Conservation (phyloP, 345 rosid genomes). For the Brassica napus region Da-Ae NC_063435.1:5323501-5324000, state of each 20-base stretch:
- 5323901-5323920: background rate
- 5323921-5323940: constrained; percentile 6
- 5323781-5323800: constrained; percentile 35
- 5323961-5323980: constrained; percentile 30
- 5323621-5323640: too few species aligned
- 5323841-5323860: constrained; percentile 25
- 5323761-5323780: constrained; percentile 27
- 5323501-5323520: too few species aligned
- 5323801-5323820: constrained; percentile 10
- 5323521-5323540: background rate
- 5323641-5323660: background rate
- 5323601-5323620: background rate
- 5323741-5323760: background rate
- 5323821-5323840: constrained; percentile 39
- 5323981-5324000: constrained; percentile 28
- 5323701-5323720: background rate
- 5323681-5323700: background rate
- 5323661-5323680: background rate
- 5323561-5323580: background rate
- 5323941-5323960: background rate
- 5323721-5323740: background rate
- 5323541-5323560: background rate
- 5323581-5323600: background rate
- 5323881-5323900: background rate
- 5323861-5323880: background rate